These are phyloP conservation scores for Rhododendron ovatum DNA, from an alignment of 148 eudicot genomes.

Conservation along the genomic window DNA sequence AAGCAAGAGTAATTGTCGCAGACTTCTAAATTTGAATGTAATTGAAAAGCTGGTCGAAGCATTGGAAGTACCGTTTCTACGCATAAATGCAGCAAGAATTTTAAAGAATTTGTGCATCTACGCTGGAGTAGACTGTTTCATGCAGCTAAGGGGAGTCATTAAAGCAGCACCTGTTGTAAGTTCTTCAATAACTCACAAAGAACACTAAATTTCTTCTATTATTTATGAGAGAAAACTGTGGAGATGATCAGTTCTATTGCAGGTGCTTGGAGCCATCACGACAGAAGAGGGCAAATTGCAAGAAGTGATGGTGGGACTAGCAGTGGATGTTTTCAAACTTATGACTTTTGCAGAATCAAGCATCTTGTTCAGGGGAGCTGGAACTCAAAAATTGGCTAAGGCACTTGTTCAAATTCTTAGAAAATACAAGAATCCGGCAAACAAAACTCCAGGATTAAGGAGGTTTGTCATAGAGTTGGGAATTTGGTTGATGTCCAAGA, in stretches of 20 bases:
- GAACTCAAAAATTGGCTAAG: constrained; percentile 48
- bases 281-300: constrained; percentile 33
- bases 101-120: constrained; percentile 63
- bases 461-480: constrained; percentile 82
- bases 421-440: constrained; percentile 43
- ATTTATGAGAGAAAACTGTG: neutral
- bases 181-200: neutral
- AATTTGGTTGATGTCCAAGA: constrained; percentile 73
- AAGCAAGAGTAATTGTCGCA: constrained; percentile 27
- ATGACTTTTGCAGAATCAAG: constrained; percentile 46
- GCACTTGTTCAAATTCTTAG: constrained; percentile 51
- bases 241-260: constrained; percentile 18
- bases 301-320: constrained; percentile 89
- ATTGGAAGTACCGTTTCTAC: constrained; percentile 47
- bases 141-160: constrained; percentile 34
- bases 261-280: constrained; percentile 68
- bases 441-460: constrained; percentile 63
- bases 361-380: constrained; percentile 33
- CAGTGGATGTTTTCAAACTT: constrained; percentile 59
- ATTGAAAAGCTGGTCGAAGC: constrained; percentile 40
- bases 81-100: constrained; percentile 63
- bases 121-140: constrained; percentile 44
- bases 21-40: constrained; percentile 38
- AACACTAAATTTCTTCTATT: neutral
- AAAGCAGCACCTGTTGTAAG: too few species aligned